Base-by-base conservation (phyloP, 1,139 yeast species). In the Kodamaea derodonti region DNA sequence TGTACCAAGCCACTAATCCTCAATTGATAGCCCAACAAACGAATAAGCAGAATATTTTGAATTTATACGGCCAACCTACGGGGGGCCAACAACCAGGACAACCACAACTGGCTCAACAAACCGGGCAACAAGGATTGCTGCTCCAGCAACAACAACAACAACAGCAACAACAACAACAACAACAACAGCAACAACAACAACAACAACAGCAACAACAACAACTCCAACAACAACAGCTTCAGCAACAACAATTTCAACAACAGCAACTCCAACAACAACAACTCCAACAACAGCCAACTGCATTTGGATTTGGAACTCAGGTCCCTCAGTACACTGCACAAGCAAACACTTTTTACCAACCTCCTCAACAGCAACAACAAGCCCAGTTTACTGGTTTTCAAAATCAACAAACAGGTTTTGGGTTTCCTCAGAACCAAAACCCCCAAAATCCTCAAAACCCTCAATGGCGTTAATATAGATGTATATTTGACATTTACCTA, bases 21-120 rank as follows among this genome's bases (percentile, higher is more conserved):
- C 72, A 64, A 41, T 51, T 62, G 37, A 43, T 57, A 10, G 68
- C 68, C 4, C 77, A 69, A 41, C 76, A 72, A 38, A 64, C 70
- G 1, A 65, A 56, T 32, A 68, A 66, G 38, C 72, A 65, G 44
- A 61, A 51, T 37, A 68, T 69, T 9, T 40, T 69, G 52, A 62
- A 70, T 4, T 58, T 69, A 40, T 69, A 69, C 40, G 56, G 45
- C 36, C 68, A 67, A 37, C 72, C 72, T 1, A 56, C 51, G 11
- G 22, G 22, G 22, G 9, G 9, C 9, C 22, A 18, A 18, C 22
- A 18, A 18, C 22, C 6, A 18, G 11, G 7, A n/a, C 27, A 6
- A 7, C 27, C 7, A 7, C 14, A n/a, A n/a, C 8, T n/a, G 7
- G 12, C 8, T 7, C 23, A 18, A 11, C 14, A 9, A 17, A 27